phyloP scores from a whole-genome alignment of 345 rosid genomes.

The Citrus sinensis region DNA sequence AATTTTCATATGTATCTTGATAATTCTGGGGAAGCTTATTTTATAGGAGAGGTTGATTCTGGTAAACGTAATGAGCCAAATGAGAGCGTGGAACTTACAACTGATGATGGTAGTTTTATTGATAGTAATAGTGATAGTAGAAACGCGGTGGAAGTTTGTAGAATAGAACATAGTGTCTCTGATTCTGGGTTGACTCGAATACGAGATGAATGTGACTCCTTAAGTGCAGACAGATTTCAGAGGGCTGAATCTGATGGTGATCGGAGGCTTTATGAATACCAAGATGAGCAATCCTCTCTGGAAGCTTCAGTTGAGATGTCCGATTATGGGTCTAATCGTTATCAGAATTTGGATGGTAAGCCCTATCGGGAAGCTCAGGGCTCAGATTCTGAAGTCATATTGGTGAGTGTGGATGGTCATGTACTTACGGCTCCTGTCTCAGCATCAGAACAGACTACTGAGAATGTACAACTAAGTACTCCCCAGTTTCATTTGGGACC shows the following conservation, averaged over 20 bases:
- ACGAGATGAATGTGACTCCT: conserved; percentile 40
- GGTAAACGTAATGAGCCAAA: conserved; percentile 27
- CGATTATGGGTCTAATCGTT: conserved; percentile 53
- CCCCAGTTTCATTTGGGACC: conserved; percentile 88
- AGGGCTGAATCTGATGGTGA: conserved; percentile 74
- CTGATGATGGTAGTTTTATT: conserved; percentile 18
- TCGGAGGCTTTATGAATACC: conserved; percentile 63
- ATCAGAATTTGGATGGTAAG: conserved; percentile 46
- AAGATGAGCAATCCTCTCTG: conserved; percentile 56
- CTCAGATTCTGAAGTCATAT: conserved; percentile 66
- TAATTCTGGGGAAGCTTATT: conserved; percentile 91
- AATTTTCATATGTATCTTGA: conserved; percentile 89
- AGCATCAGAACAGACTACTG: conserved; percentile 57
- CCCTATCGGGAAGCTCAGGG: conserved; percentile 42
- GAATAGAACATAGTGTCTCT: conserved; percentile 68
- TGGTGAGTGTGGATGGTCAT: conserved; percentile 86
- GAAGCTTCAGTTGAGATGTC: conserved; percentile 43
- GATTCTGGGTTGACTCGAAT: conserved; percentile 47
- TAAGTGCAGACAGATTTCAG: conserved; percentile 36
- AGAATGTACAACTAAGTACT: conserved; percentile 50
- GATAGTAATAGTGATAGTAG: conserved; percentile 19
- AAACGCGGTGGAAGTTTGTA: conserved; percentile 17
- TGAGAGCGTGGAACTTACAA: conserved; percentile 16
- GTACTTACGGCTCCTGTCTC: conserved; percentile 75
- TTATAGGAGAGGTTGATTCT: conserved; percentile 66